Percentiles rank a stretch among this genome's conserved stretches.
Conservation (phyloP, 345 rosid genomes). For the Eucalyptus urophylla region DNA sequence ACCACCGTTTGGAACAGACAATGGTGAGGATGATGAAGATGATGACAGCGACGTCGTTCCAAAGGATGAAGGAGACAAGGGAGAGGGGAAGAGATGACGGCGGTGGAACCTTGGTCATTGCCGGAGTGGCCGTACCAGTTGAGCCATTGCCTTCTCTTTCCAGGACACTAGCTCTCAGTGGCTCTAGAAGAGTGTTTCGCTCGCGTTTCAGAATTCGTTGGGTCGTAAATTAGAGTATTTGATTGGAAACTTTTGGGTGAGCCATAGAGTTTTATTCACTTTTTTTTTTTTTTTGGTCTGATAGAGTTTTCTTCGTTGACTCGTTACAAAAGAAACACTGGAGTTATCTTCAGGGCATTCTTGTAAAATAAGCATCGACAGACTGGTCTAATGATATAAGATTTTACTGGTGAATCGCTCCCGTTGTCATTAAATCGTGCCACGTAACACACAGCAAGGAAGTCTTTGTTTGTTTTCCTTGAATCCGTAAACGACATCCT, state of each 20-base stretch:
- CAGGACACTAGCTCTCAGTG: background rate
- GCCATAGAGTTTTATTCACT: background rate
- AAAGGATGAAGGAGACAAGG: background rate
- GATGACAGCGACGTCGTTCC: background rate
- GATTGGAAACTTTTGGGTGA: background rate
- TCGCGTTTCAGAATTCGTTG: background rate
- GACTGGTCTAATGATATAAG: too few species aligned
- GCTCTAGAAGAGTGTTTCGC: background rate
- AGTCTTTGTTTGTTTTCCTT: too few species aligned
- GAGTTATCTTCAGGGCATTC: background rate
- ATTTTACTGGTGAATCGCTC: background rate
- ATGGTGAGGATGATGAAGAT: background rate
- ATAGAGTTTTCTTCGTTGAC: too few species aligned
- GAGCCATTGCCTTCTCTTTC: slow-evolving; percentile 15
- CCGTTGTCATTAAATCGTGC: background rate
- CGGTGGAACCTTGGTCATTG: background rate
- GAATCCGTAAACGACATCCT: too few species aligned
- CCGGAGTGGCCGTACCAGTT: slow-evolving; percentile 21
- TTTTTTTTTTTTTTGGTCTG: too few species aligned
- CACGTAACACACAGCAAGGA: background rate
- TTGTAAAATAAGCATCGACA: too few species aligned
- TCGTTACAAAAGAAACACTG: background rate
- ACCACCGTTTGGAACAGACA: slow-evolving; percentile 1
- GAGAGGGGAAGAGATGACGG: background rate
- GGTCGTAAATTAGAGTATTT: background rate